Percentiles rank a stretch among this genome's conserved stretches.
These are phyloP conservation scores for Metschnikowia arizonensis DNA, from an alignment of 805 yeast species.

Conservation along the genomic window DNA sequence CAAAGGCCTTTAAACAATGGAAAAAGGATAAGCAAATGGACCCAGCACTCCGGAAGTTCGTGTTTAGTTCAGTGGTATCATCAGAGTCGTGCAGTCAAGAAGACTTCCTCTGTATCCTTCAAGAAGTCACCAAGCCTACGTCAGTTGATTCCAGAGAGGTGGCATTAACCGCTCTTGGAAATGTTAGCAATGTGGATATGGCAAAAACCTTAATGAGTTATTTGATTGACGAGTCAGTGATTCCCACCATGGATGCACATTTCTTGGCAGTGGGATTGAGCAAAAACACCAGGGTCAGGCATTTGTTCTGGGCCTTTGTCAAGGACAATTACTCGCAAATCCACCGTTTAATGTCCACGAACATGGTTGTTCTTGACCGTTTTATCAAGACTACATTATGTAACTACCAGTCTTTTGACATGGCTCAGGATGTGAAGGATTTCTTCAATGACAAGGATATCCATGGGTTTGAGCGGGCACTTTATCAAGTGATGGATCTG, in stretches of 20 bases:
- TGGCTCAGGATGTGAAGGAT: slow-evolving; percentile 28
- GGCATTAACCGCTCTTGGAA: slow-evolving; percentile 54
- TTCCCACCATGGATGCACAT: slow-evolving; percentile 59
- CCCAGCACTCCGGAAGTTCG: slow-evolving; percentile 43
- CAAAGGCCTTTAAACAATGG: slow-evolving; percentile 28
- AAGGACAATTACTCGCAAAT: slow-evolving; percentile 44
- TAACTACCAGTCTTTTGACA: slow-evolving; percentile 24
- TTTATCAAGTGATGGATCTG: slow-evolving; percentile 53
- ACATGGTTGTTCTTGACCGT: slow-evolving; percentile 50
- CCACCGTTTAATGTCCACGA: slow-evolving; percentile 42
- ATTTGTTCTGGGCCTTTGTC: slow-evolving; percentile 47
- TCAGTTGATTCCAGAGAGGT: slow-evolving; percentile 57
- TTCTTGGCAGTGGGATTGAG: slow-evolving; percentile 46
- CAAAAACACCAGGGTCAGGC: slow-evolving; percentile 42
- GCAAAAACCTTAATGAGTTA: slow-evolving; percentile 35
- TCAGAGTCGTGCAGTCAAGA: slow-evolving; percentile 29
- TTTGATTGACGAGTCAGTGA: slow-evolving; percentile 39
- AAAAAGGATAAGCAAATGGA: slow-evolving; percentile 25
- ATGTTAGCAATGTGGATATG: slow-evolving; percentile 32
- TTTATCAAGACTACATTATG: slow-evolving; percentile 38
- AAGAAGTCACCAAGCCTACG: slow-evolving; percentile 48
- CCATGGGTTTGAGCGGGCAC: slow-evolving; percentile 51
- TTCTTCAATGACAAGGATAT: slow-evolving; percentile 48
- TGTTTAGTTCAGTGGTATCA: slow-evolving; percentile 41
- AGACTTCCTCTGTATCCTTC: slow-evolving; percentile 37